phyloP scores from a whole-genome alignment of 1,284 basidiomycete genomes.

The Spongiforma sp. region DNA sequence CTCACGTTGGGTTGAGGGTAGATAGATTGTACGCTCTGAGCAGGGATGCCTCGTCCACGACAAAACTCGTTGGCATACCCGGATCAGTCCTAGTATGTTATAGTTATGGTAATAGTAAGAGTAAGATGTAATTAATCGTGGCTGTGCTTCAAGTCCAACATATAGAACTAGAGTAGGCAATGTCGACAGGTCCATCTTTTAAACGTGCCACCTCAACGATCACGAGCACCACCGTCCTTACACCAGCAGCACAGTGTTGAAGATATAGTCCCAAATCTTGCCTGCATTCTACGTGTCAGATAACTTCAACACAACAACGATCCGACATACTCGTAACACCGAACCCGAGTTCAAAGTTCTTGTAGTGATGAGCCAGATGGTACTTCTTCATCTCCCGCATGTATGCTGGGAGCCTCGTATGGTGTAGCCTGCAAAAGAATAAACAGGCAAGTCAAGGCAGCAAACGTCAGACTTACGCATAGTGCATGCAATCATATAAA shows the following conservation, averaged over 20 bases:
- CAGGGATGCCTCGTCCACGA: constrained; percentile 74
- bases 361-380: constrained; percentile 99
- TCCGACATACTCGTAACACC: constrained; percentile 83
- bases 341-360: constrained; percentile 97
- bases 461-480: constrained; percentile 62
- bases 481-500: constrained; percentile 92
- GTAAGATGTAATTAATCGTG: constrained; percentile 15
- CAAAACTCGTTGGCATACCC: constrained; percentile 45
- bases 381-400: constrained; percentile 95
- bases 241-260: constrained; percentile 81
- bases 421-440: constrained; percentile 68
- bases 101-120: not conserved
- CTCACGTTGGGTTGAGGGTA: constrained; percentile 70
- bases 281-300: constrained; percentile 44
- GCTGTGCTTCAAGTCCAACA: constrained; percentile 15
- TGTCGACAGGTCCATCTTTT: not conserved
- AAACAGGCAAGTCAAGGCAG: constrained; percentile 3
- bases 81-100: not conserved
- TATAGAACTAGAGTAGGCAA: constrained; percentile 21
- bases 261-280: constrained; percentile 96
- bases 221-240: constrained; percentile 28
- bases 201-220: constrained; percentile 1
- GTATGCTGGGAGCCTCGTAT: constrained; percentile 89
- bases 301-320: constrained; percentile 1
- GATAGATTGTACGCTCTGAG: constrained; percentile 78